These are phyloP conservation scores for Entamoeba histolytica DNA, from an alignment of 208 protist species.

Conservation along the genomic window DNA sequence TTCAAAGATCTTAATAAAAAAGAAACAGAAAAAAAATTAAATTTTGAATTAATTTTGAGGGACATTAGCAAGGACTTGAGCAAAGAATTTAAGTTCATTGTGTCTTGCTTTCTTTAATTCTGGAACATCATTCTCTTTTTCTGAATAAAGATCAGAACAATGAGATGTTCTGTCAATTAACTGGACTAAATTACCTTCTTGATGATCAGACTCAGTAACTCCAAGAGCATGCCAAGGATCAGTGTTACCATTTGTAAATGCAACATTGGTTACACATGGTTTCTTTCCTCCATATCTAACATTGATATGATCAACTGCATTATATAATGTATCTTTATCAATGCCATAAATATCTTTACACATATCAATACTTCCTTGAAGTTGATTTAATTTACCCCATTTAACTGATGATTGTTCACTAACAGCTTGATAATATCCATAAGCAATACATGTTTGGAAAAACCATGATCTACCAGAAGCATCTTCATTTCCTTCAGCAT, in stretches of 20 bases:
- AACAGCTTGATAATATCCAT: conserved; percentile 1
- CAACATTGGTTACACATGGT: background rate
- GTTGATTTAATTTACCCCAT: background rate
- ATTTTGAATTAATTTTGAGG: background rate
- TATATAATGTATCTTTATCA: background rate
- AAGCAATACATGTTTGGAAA: background rate
- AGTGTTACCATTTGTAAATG: background rate
- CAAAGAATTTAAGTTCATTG: background rate
- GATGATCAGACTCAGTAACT: background rate
- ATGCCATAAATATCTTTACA: background rate
- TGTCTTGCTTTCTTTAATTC: background rate
- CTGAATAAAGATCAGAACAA: background rate
- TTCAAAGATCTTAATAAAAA: too few relatives aligned
- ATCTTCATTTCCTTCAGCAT: background rate
- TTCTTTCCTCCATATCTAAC: background rate
- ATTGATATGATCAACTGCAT: background rate
- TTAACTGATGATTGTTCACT: background rate
- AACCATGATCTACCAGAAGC: background rate
- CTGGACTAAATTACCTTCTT: background rate
- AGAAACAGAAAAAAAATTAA: too few relatives aligned
- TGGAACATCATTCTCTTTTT: background rate
- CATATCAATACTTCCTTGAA: background rate
- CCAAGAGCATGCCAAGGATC: conserved; percentile 1
- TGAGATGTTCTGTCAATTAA: background rate
- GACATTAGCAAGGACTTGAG: background rate